phyloP scores from a whole-genome alignment of 352 stramenopile genomes.

The Phytophthora syringae region DNA sequence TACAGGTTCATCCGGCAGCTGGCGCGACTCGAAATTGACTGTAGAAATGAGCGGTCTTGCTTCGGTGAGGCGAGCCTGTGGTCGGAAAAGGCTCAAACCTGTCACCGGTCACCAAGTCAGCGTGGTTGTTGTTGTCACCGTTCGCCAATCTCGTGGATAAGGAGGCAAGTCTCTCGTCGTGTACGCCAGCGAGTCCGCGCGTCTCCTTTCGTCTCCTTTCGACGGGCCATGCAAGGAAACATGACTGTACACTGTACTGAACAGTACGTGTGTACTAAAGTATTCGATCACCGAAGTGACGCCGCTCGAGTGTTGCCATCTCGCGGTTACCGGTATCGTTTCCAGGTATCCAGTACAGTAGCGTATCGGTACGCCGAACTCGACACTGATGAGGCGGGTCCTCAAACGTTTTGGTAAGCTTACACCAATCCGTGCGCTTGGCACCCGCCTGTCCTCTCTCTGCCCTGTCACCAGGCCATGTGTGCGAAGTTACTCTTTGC shows the following conservation, averaged over 20 bases:
- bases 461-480: constrained; percentile 28
- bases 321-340: not conserved
- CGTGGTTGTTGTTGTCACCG: constrained; percentile 7
- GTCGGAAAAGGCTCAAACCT: constrained; percentile 7
- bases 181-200: constrained; percentile 26
- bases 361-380: not conserved
- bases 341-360: not conserved
- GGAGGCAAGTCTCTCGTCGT: constrained; percentile 21
- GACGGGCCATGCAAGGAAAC: constrained; percentile 3
- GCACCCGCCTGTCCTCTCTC: constrained; percentile 26
- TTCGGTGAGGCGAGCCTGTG: constrained; percentile 5
- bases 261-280: not conserved
- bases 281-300: not conserved
- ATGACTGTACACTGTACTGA: no score
- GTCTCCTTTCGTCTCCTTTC: constrained; percentile 1
- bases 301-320: not conserved
- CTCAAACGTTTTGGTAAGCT: not conserved
- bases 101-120: constrained; percentile 19
- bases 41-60: constrained; percentile 26
- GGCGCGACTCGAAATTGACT: constrained; percentile 22
- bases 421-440: constrained; percentile 6
- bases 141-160: constrained; percentile 21
- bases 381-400: not conserved
- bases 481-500: constrained; percentile 16
- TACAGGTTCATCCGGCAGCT: not conserved